Evolutionary conservation across 208 protist species (phyloP).

Genomic region (Tritrichomonas foetus): DNA sequence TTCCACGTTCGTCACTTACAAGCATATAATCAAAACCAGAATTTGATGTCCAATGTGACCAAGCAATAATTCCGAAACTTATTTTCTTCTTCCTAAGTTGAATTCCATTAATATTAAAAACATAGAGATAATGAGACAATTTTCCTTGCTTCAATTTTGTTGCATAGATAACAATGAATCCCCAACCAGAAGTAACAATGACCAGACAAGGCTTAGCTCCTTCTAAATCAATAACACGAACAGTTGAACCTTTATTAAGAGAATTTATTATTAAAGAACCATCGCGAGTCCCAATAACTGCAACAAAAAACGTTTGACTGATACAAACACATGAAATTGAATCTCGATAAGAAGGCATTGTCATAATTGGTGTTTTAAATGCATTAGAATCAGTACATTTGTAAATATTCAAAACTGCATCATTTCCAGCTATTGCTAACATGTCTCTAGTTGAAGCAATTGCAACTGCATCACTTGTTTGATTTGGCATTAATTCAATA

Average conservation of each 20-base stretch:
- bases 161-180: background rate
- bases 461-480: too few relatives aligned
- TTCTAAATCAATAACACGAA: background rate
- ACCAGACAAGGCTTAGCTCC: background rate
- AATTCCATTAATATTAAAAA: constrained; percentile 11
- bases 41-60: background rate
- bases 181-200: background rate
- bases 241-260: background rate
- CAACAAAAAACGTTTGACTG: background rate
- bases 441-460: too few relatives aligned
- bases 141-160: background rate
- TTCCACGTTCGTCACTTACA: background rate
- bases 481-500: too few relatives aligned
- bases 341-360: background rate
- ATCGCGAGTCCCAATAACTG: background rate
- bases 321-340: background rate
- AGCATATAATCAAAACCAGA: background rate
- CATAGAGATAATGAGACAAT: background rate
- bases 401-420: too few relatives aligned
- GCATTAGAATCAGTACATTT: too few relatives aligned
- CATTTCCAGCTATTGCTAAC: too few relatives aligned
- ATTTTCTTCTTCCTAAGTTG: background rate
- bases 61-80: background rate
- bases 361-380: background rate
- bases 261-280: constrained; percentile 7